Conservation (phyloP, 768 basidiomycete genomes). For the Auricularia cornea region DNA sequence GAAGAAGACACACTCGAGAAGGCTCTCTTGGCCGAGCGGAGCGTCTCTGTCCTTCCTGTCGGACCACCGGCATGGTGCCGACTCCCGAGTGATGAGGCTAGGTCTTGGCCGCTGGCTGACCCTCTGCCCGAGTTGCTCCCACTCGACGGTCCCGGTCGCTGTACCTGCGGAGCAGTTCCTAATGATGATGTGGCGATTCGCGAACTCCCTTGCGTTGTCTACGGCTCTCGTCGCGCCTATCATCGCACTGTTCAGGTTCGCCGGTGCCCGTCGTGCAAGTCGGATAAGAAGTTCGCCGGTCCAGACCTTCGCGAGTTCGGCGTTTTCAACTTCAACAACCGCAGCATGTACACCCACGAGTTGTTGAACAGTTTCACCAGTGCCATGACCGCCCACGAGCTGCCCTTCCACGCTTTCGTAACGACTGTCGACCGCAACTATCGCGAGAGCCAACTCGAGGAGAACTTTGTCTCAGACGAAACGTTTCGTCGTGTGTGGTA, state of each 20-base stretch:
- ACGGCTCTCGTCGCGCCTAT: too few relatives aligned
- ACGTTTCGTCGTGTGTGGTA: conserved; percentile 14
- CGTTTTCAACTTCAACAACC: conserved; percentile 15
- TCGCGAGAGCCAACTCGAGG: neutral
- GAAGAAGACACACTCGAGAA: neutral
- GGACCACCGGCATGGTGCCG: neutral
- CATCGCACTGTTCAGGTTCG: neutral
- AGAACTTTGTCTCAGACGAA: conserved; percentile 9
- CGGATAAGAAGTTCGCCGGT: neutral
- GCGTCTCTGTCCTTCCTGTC: neutral
- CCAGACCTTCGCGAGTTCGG: conserved; percentile 8
- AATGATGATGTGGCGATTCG: too few relatives aligned
- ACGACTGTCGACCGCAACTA: conserved; percentile 4
- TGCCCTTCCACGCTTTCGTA: conserved; percentile 13
- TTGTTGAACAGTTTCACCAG: conserved; percentile 13
- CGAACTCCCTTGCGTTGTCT: too few relatives aligned
- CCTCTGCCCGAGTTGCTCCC: neutral
- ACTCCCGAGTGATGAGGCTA: neutral
- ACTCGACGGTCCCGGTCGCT: conserved; percentile 4
- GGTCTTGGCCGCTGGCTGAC: too few relatives aligned
- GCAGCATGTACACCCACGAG: conserved; percentile 13
- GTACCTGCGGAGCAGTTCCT: conserved; percentile 1
- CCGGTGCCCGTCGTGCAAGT: neutral
- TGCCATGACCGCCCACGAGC: conserved; percentile 9
- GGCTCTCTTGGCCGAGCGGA: neutral